These are phyloP conservation scores for Xylariaceae sp. DNA, from an alignment of 2,329 filamentous ascomycete species.

Conservation along the genomic window DNA sequence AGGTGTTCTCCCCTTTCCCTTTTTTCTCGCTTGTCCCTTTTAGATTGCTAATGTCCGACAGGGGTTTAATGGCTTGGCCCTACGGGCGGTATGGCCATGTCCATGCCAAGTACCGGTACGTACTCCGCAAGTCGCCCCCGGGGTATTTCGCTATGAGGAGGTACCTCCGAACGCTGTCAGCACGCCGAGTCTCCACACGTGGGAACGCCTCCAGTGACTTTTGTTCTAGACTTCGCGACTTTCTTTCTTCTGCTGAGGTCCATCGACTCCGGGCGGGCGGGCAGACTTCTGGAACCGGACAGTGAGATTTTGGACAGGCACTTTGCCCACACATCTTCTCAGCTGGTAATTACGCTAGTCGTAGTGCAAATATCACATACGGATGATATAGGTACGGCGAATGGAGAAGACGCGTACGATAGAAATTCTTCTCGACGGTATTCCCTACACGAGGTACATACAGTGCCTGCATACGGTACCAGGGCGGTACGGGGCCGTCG, in stretches of 20 bases:
- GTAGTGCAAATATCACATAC: neutral
- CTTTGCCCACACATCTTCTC: neutral
- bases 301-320: neutral
- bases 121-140: too few relatives aligned
- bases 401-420: too few relatives aligned
- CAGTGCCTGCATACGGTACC: neutral
- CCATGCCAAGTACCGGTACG: too few relatives aligned
- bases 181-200: neutral
- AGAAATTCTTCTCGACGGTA: too few relatives aligned
- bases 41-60: neutral
- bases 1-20: neutral
- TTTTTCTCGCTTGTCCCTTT: neutral
- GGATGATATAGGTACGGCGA: too few relatives aligned
- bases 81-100: neutral
- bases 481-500: too few relatives aligned
- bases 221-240: neutral
- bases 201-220: neutral
- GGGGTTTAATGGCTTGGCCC: neutral
- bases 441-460: neutral
- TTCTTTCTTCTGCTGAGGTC: too few relatives aligned
- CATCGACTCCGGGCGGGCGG: too few relatives aligned
- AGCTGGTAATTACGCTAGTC: neutral
- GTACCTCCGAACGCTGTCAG: neutral
- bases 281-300: neutral
- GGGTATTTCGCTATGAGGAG: neutral